Base-by-base conservation (phyloP, 768 basidiomycete species). In the Phlebiopsis gigantea region DNA sequence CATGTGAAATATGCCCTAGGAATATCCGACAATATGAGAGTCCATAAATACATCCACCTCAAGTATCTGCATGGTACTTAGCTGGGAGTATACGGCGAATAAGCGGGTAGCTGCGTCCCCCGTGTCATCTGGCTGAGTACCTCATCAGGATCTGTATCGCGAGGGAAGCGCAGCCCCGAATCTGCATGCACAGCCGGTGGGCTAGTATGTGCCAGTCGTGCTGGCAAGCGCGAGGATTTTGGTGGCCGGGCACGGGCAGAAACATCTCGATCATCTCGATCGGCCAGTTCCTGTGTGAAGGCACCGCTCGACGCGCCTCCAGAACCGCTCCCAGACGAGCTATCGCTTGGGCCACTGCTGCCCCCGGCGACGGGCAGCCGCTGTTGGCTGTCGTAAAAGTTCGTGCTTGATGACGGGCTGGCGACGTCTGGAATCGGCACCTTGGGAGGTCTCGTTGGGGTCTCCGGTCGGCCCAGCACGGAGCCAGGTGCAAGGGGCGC, bases 111-210 rank as follows among this genome's bases (percentile, higher is more conserved):
- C 31, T 53, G 30, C 10, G 49, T 49, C 26, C 4, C 34, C 2
- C 34, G 34, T 3, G 24, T 19, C 43, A 22, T 15, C 31, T 47
- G 57, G 17, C 19, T 48, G 15, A 51, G 19, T 8, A 31, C 28
- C 50, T 46, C 54, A 7, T 50, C 31, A 50, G 58, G 54, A 41
- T 55, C 28, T 2, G 43, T 21, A 19, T 53, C 53, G 10, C 49
- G 26, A 12, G 58, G 43, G 30, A 56, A 56, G 19, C 58, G 58
- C 54, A 59, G 6, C 9, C 58, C 54, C 8, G 58, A 59, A 30
- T 56, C 58, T 9, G 53, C 55, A 39, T 59, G 54, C 4, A 50
- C 47, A 9, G 54, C 41, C 10, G 54, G 30, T n/a, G 26, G 21
- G 2, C n/a, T n/a, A n/a, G 21, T 30, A 14, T 26, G 31, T 5